Percentiles rank a stretch among this genome's conserved stretches.
Conservation (phyloP, 768 basidiomycete genomes). For the Pisolithus orientalis region DNA sequence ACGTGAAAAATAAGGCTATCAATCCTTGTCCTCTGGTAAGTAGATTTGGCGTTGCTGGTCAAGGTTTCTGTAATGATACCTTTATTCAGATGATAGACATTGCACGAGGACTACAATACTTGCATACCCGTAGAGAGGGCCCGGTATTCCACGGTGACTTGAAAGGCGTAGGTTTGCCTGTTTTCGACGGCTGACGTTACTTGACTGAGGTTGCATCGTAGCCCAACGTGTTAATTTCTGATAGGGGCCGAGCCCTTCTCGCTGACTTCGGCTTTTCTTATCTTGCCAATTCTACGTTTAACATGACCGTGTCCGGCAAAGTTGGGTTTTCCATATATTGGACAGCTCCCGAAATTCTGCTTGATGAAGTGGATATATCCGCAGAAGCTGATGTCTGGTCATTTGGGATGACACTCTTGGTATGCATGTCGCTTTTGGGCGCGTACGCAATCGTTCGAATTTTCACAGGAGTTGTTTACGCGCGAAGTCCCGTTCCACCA, state of each 20-base stretch:
- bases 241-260: not conserved
- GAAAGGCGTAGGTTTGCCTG: not conserved
- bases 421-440: not conserved
- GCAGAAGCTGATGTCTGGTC: not conserved
- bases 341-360: not conserved
- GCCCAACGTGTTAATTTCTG: not conserved
- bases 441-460: too few relatives aligned
- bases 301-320: not conserved
- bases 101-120: slow-evolving; percentile 30
- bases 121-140: slow-evolving; percentile 23
- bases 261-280: not conserved
- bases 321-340: not conserved
- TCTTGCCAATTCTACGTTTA: not conserved
- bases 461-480: not conserved
- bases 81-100: slow-evolving; percentile 27
- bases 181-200: not conserved
- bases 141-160: slow-evolving; percentile 21
- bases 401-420: not conserved
- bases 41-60: not conserved
- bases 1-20: not conserved
- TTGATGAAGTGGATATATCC: not conserved
- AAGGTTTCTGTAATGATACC: too few relatives aligned
- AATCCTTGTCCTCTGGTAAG: not conserved
- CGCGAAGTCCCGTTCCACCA: not conserved
- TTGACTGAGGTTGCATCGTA: not conserved